Percentiles rank a stretch among this genome's conserved stretches.
Evolutionary conservation across 139 green algal species (phyloP).

Genomic region (Mychonastes homosphaera): DNA sequence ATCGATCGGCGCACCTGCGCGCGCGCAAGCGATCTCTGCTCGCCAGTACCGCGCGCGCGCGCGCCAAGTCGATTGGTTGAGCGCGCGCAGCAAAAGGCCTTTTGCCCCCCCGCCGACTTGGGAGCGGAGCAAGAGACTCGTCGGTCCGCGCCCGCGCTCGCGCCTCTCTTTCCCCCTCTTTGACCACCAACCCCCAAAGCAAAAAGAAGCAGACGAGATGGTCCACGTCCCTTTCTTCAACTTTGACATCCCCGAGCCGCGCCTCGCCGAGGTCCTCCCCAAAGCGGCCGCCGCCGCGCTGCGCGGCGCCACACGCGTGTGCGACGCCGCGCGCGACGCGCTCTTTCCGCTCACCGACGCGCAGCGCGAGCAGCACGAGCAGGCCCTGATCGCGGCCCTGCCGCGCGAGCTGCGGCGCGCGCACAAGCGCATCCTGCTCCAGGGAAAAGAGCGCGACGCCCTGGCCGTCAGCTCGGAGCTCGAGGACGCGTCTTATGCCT

Average conservation of each 20-base stretch:
- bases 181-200: too few species aligned
- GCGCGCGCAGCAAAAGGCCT: too few species aligned
- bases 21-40: too few species aligned
- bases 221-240: slow-evolving; percentile 20
- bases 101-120: too few species aligned
- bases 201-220: too few species aligned
- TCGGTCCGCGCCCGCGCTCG: too few species aligned
- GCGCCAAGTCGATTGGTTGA: too few species aligned
- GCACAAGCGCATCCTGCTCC: slow-evolving; percentile 12
- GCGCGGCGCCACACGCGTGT: not conserved
- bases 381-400: not conserved
- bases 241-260: slow-evolving; percentile 15
- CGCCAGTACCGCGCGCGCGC: too few species aligned
- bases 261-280: not conserved
- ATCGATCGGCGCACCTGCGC: too few species aligned
- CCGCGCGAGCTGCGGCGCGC: slow-evolving; percentile 24
- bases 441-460: slow-evolving; percentile 21
- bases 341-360: not conserved
- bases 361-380: not conserved
- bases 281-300: not conserved
- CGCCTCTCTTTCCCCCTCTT: too few species aligned
- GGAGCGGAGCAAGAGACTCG: too few species aligned
- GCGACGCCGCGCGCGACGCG: not conserved
- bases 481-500: slow-evolving; percentile 30
- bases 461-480: slow-evolving; percentile 27